Evolutionary conservation across 352 stramenopile species (phyloP).

Genomic region (Globisporangium paddicum): DNA sequence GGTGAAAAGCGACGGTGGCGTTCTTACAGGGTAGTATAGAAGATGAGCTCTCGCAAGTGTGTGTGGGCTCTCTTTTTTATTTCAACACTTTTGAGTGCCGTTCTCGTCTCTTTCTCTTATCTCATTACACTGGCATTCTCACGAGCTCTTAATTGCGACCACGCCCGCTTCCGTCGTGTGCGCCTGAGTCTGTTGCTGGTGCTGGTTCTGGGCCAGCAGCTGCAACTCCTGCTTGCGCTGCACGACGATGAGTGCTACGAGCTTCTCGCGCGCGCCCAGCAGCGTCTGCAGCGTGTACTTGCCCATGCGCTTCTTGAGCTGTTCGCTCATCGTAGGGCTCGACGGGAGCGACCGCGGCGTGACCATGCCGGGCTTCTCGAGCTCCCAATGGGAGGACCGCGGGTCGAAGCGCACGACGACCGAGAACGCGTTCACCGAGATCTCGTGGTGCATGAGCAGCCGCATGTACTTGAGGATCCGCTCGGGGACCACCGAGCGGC

Average conservation of each 20-base stretch:
- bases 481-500: constrained; percentile 58
- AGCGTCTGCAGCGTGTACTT: constrained; percentile 75
- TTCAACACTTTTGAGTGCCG: constrained; percentile 11
- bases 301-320: constrained; percentile 71
- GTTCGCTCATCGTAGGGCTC: constrained; percentile 61
- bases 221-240: constrained; percentile 27
- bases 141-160: constrained; percentile 12
- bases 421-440: constrained; percentile 81
- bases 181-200: background rate
- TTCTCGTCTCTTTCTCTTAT: background rate
- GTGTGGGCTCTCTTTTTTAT: constrained; percentile 10
- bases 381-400: constrained; percentile 65
- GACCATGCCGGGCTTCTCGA: constrained; percentile 77
- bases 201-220: constrained; percentile 3
- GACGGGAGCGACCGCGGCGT: constrained; percentile 68
- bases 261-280: constrained; percentile 52
- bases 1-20: constrained; percentile 2
- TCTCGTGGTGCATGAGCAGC: constrained; percentile 81
- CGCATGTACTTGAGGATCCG: constrained; percentile 86
- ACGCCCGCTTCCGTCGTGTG: background rate
- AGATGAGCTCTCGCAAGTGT: constrained; percentile 1
- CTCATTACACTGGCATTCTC: background rate
- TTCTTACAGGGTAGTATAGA: constrained; percentile 14
- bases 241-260: constrained; percentile 39
- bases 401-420: constrained; percentile 74